Conservation (phyloP, 768 basidiomycete genomes). For the Pisolithus marmoratus region DNA sequence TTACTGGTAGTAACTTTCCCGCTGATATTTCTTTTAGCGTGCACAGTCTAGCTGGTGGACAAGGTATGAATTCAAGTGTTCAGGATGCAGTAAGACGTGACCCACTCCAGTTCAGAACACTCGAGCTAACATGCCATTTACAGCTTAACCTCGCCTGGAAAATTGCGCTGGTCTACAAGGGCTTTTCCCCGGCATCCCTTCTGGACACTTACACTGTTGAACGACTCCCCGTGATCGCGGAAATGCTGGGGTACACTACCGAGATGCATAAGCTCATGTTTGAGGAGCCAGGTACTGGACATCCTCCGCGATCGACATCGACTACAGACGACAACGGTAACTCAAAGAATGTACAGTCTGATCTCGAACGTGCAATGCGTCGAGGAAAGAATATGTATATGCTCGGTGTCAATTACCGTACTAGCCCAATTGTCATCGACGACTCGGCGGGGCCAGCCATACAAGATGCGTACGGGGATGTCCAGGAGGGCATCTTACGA, state of each 20-base stretch:
- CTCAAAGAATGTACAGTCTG: not conserved
- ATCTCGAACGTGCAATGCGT: too few species aligned
- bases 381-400: too few species aligned
- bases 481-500: not conserved
- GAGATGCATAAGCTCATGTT: not conserved
- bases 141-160: constrained; percentile 41
- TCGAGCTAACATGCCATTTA: not conserved
- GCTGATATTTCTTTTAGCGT: constrained; percentile 1
- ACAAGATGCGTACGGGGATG: not conserved
- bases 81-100: constrained; percentile 4
- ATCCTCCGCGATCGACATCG: not conserved
- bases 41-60: constrained; percentile 40
- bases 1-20: too few species aligned
- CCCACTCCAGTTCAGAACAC: too few species aligned
- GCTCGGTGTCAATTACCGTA: too few species aligned
- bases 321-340: not conserved
- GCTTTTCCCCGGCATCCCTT: constrained; percentile 14
- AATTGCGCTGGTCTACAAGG: constrained; percentile 28
- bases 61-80: constrained; percentile 17
- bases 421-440: too few species aligned
- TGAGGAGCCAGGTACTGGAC: not conserved
- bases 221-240: constrained; percentile 36
- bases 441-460: too few species aligned
- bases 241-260: constrained; percentile 34
- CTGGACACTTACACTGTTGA: constrained; percentile 36